Percentiles rank a stretch among this genome's conserved stretches.
Conservation (phyloP, 2,329 filamentous ascomycete species). For the Paecilomyces variotii region DNA sequence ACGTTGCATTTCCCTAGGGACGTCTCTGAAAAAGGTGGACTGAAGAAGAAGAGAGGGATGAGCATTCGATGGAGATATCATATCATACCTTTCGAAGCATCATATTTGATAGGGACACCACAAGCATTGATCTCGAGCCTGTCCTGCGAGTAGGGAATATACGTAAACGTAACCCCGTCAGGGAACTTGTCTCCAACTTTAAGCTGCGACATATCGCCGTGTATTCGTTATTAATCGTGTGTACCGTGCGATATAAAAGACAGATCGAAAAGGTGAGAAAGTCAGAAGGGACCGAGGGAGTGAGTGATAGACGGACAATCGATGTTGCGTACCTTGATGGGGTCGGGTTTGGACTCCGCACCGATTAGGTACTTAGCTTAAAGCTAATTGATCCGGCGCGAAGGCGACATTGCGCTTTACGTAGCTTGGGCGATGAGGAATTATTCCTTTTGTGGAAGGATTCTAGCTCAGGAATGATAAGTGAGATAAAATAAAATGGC, state of each 20-base stretch:
- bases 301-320: neutral
- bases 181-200: neutral
- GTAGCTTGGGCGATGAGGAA: neutral
- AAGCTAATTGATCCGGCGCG: neutral
- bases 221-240: neutral
- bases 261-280: neutral
- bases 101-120: constrained; percentile 67
- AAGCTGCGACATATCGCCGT: neutral
- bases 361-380: neutral
- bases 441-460: neutral
- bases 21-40: neutral
- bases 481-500: neutral
- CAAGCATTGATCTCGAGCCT: constrained; percentile 62
- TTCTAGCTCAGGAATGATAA: neutral
- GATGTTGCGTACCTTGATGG: neutral
- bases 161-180: neutral
- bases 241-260: neutral
- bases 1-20: neutral
- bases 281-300: neutral
- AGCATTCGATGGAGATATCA: neutral
- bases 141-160: constrained; percentile 42
- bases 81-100: constrained; percentile 56
- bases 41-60: neutral
- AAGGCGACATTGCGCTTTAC: neutral
- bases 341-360: neutral